Evolutionary conservation across 202 grass and related monocot genomes (phyloP), one percentile per base, ranked within the genome.

Genomic region (Panicum virgatum): DNA sequence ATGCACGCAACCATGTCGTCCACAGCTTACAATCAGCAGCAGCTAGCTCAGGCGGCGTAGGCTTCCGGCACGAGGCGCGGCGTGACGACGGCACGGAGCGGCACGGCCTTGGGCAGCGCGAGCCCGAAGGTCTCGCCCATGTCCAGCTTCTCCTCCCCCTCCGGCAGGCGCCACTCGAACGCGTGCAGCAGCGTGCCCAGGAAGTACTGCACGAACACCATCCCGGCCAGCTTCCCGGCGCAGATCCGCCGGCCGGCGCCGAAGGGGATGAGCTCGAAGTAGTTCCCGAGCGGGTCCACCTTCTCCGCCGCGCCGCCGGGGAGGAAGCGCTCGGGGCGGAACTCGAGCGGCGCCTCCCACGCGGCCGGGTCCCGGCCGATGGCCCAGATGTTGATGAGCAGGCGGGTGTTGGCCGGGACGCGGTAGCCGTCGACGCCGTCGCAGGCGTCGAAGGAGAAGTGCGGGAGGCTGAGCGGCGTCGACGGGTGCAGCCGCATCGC

Each of bases 141-240:
- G 86, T 84, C 88, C 11, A 93, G 46, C 58, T 62, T 46, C 71
- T 48, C 78, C 81, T 97, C 86, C 15, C 88, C 94, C 7, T 89
- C 89, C 1, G 91, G 76, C 8, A 97, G 32, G 2, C 91, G 57
- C 94, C 91, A 91, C 3, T 97, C 78, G 65, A 97, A 97, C 1
- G 88, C 83, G 71, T 97, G 94, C 46, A 91, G 44, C 46, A 97
- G 34, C 16, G 76, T 88, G 0, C 88, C 94, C 3, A 97, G 14
- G 43, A 97, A 81, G 59, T 93, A 93, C 72, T 97, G 94, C 68
- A 97, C 94, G 83, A 97, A 97, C 52, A 93, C 79, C 94, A 97
- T 93, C 5, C 94, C 94, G 0, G 85, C 91, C 2, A 97, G 75
- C 83, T 89, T 97, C 3, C 94, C 94, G 4, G 94, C 94, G 60